Conservation (phyloP, 2,329 filamentous ascomycete genomes). For the Ascochyta koolunga region DNA sequence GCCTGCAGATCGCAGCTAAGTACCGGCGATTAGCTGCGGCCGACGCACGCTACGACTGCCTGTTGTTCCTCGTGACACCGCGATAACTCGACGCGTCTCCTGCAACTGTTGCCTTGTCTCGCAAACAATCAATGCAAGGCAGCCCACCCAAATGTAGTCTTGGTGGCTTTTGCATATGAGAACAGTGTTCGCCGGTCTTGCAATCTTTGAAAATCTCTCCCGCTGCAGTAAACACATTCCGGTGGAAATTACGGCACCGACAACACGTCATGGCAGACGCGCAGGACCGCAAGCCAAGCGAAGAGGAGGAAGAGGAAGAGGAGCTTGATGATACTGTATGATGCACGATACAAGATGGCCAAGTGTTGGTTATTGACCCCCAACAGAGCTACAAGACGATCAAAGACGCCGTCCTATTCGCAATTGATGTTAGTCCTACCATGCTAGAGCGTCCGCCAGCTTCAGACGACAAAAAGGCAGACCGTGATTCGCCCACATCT, state of each 20-base stretch:
- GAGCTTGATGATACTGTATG: slow-evolving; percentile 70
- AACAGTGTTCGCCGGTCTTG: too few species aligned
- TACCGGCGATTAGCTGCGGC: slow-evolving; percentile 6
- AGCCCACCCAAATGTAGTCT: neutral
- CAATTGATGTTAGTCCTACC: slow-evolving; percentile 85
- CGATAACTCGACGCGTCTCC: slow-evolving; percentile 31
- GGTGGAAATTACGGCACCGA: neutral
- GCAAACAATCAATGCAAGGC: slow-evolving; percentile 13
- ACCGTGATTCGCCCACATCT: slow-evolving; percentile 76
- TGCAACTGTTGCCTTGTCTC: slow-evolving; percentile 35
- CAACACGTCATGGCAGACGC: slow-evolving; percentile 38
- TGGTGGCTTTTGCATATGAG: neutral
- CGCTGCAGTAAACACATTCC: neutral
- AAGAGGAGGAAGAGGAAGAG: slow-evolving; percentile 71
- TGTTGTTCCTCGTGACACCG: slow-evolving; percentile 24
- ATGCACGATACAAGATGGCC: neutral
- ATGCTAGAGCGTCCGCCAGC: slow-evolving; percentile 76
- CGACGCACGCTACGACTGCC: slow-evolving; percentile 1
- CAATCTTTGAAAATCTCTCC: neutral
- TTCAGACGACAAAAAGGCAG: slow-evolving; percentile 71
- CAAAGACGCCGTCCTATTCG: slow-evolving; percentile 98
- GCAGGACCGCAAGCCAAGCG: slow-evolving; percentile 40
- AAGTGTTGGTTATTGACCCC: slow-evolving; percentile 17
- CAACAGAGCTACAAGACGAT: slow-evolving; percentile 78
- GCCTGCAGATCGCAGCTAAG: slow-evolving; percentile 25